A percentile compares a stretch with the other conserved stretches of the same genome.
Evolutionary conservation across 257 asterid species (phyloP).

Genomic region (Verbena officinalis): DNA sequence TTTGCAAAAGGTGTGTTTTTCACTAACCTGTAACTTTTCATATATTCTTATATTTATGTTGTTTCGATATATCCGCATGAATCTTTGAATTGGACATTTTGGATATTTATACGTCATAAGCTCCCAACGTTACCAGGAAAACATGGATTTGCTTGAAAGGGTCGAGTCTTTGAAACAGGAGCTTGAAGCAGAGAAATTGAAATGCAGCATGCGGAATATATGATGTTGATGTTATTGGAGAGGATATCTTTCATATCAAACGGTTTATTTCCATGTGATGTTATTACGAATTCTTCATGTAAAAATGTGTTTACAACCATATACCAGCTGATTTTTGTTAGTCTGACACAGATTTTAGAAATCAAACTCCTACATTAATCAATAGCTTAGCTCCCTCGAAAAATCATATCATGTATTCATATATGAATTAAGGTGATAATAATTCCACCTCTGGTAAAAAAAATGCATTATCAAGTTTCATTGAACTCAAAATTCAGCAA

Average conservation of each 20-base stretch:
- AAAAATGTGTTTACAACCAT: not conserved
- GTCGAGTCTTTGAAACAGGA: constrained; percentile 81
- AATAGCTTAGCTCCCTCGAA: not conserved
- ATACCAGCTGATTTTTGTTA: not conserved
- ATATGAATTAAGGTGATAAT: not conserved
- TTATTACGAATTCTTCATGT: not conserved
- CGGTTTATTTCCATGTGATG: too few species aligned
- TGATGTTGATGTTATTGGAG: constrained; percentile 30
- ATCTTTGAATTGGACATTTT: not conserved
- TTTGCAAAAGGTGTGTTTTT: constrained; percentile 68
- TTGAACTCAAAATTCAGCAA: constrained; percentile 20
- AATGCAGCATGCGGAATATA: constrained; percentile 50
- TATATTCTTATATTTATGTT: not conserved
- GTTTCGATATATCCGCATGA: not conserved
- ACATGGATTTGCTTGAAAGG: constrained; percentile 72
- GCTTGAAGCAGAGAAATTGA: constrained; percentile 75
- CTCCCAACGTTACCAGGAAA: constrained; percentile 64
- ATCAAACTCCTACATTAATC: not conserved
- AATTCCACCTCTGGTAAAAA: constrained; percentile 4
- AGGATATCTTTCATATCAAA: not conserved
- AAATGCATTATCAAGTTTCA: not conserved
- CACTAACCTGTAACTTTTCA: not conserved
- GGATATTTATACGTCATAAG: not conserved
- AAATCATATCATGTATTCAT: not conserved
- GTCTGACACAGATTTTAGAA: not conserved